Evolutionary conservation across 768 basidiomycete species (phyloP).

Genomic region (Agrocybe chaxingu): DNA sequence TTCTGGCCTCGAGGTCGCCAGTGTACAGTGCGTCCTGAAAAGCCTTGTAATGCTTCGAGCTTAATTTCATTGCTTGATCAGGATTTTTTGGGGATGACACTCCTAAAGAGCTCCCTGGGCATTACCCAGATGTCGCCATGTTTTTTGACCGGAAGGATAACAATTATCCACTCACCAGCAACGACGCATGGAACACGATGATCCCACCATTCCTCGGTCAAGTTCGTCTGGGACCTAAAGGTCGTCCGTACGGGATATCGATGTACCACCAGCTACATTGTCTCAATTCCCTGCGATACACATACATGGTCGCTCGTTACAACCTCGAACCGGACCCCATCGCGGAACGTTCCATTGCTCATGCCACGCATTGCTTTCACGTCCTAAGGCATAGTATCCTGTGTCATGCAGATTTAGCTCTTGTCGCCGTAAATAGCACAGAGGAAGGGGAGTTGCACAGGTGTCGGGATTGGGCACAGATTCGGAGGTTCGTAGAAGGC

Average conservation of each 20-base stretch:
- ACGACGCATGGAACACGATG: too few relatives aligned
- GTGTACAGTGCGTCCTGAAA: too few relatives aligned
- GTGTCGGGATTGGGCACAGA: constrained; percentile 5
- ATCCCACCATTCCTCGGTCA: too few relatives aligned
- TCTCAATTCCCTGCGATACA: constrained; percentile 5
- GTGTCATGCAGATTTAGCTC: constrained; percentile 5
- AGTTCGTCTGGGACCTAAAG: constrained; percentile 7
- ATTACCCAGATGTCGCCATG: too few relatives aligned
- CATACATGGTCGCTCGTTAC: constrained; percentile 9
- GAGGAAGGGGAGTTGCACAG: constrained; percentile 3
- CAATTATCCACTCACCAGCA: too few relatives aligned
- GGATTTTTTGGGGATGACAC: too few relatives aligned
- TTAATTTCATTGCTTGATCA: too few relatives aligned
- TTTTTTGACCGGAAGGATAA: too few relatives aligned
- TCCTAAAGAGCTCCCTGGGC: too few relatives aligned
- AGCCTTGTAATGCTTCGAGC: too few relatives aligned
- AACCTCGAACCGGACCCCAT: constrained; percentile 2
- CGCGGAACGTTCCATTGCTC: not conserved
- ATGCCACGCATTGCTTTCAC: constrained; percentile 11
- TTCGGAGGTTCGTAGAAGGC: not conserved
- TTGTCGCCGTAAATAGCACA: not conserved
- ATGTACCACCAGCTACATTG: constrained; percentile 8
- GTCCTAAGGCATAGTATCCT: constrained; percentile 7
- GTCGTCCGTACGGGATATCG: not conserved
- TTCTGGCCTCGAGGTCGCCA: too few relatives aligned